Conservation (phyloP, 345 rosid species). For the Anastatica hierochuntica region DNA sequence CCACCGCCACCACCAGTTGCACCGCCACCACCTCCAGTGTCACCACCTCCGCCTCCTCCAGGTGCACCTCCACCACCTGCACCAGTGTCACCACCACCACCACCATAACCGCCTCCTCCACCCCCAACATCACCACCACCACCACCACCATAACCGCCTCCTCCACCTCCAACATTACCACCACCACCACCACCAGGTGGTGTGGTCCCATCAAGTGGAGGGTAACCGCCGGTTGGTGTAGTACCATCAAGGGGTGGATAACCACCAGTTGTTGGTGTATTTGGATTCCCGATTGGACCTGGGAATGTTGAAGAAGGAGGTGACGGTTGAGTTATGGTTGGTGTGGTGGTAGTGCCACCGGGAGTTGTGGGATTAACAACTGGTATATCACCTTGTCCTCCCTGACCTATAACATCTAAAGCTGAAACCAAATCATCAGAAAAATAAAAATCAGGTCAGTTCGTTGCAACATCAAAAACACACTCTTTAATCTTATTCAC, state of each 20-base stretch:
- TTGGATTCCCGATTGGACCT: conserved; percentile 16
- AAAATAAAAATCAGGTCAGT: conserved; percentile 15
- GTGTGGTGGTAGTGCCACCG: conserved; percentile 34
- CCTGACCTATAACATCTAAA: conserved; percentile 24
- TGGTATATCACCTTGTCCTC: conserved; percentile 42
- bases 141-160: too few species aligned
- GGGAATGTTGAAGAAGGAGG: conserved; percentile 26
- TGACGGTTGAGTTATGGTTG: conserved; percentile 36
- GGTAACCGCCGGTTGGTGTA: conserved; percentile 17
- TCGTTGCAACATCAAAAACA: background rate
- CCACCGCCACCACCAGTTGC: conserved; percentile 23
- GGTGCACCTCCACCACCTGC: conserved; percentile 1
- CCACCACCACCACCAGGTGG: conserved; percentile 5
- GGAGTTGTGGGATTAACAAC: conserved; percentile 67
- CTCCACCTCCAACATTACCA: background rate
- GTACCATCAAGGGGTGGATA: conserved; percentile 29
- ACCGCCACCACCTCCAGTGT: conserved; percentile 12
- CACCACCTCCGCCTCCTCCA: conserved; percentile 18
- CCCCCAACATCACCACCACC: background rate
- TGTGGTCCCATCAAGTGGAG: conserved; percentile 20
- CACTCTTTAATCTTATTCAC: background rate
- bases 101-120: too few species aligned
- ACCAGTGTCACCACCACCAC: conserved; percentile 12
- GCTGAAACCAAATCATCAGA: conserved; percentile 21
- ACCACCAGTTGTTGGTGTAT: conserved; percentile 29